Conservation (phyloP, 768 basidiomycete species). For the Chiua virens region DNA sequence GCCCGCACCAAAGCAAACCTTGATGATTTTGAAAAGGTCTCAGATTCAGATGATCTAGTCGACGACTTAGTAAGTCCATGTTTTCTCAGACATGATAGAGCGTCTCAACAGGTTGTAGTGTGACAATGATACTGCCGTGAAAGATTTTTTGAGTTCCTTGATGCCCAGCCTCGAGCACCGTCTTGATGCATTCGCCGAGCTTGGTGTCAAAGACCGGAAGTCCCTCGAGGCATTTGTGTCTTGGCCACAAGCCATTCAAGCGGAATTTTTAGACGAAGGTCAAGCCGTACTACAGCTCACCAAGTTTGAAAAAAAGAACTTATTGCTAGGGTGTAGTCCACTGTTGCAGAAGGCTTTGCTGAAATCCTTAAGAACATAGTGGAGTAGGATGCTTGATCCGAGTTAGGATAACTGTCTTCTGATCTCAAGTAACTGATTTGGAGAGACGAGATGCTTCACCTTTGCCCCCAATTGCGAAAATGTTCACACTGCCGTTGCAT, state of each 20-base stretch:
- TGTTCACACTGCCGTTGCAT: constrained; percentile 1
- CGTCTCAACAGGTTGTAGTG: not conserved
- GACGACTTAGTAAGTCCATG: not conserved
- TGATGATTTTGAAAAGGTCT: not conserved
- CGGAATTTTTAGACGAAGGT: constrained; percentile 16
- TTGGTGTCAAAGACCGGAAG: constrained; percentile 24
- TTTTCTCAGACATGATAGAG: not conserved
- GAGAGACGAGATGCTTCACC: not conserved
- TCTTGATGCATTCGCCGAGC: constrained; percentile 14
- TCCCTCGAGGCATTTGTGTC: constrained; percentile 23
- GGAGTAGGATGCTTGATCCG: not conserved
- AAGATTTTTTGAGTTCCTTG: constrained; percentile 20
- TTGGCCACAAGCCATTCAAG: constrained; percentile 19
- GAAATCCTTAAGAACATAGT: not conserved
- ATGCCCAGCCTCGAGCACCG: constrained; percentile 21
- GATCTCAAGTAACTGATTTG: no score
- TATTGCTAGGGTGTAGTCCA: constrained; percentile 12
- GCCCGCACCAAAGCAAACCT: not conserved
- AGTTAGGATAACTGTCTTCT: no score
- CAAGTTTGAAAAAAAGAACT: constrained; percentile 16
- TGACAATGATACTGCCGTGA: not conserved
- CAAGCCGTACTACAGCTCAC: constrained; percentile 15
- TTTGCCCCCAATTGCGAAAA: not conserved
- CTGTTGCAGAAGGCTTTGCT: constrained; percentile 5
- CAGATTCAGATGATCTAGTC: not conserved